Evolutionary conservation across 495 filamentous ascomycete genomes (phyloP).

Genomic region (Hypoxylon fuscum): DNA sequence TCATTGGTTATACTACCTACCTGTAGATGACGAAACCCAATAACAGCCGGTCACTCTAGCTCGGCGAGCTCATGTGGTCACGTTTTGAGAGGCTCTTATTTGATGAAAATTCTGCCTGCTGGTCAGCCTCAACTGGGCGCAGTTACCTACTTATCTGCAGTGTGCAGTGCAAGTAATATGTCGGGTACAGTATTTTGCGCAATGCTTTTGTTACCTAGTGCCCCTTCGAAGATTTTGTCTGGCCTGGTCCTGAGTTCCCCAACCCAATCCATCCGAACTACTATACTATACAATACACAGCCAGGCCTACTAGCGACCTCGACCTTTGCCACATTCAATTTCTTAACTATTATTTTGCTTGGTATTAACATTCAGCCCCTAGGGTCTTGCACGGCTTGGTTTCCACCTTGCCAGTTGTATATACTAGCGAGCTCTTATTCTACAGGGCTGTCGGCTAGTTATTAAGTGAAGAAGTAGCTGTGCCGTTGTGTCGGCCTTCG

Average conservation of each 20-base stretch:
- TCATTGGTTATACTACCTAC: constrained; percentile 6
- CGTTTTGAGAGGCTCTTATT: constrained; percentile 10
- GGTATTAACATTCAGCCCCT: constrained; percentile 16
- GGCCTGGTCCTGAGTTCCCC: constrained; percentile 17
- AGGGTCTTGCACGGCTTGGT: constrained; percentile 16
- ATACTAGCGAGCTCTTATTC: constrained; percentile 10
- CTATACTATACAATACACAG: constrained; percentile 23
- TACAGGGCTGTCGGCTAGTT: constrained; percentile 20
- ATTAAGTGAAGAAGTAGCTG: neutral
- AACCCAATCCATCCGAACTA: constrained; percentile 23
- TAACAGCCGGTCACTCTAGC: constrained; percentile 12
- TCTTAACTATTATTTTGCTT: constrained; percentile 7
- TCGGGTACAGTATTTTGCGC: constrained; percentile 7
- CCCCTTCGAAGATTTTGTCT: constrained; percentile 14
- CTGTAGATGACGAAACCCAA: constrained; percentile 22
- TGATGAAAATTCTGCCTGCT: constrained; percentile 26
- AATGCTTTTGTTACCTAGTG: constrained; percentile 4
- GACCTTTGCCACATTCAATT: constrained; percentile 13
- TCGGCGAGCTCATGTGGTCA: constrained; percentile 26
- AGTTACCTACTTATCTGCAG: no score
- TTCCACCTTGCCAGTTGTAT: constrained; percentile 15
- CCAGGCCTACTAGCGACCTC: constrained; percentile 13
- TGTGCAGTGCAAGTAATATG: constrained; percentile 2
- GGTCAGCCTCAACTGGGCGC: constrained; percentile 37
- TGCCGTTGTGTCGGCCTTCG: constrained; percentile 4